Conservation (phyloP, 1,284 basidiomycete genomes). For the Xerocomus amazonicus region DNA sequence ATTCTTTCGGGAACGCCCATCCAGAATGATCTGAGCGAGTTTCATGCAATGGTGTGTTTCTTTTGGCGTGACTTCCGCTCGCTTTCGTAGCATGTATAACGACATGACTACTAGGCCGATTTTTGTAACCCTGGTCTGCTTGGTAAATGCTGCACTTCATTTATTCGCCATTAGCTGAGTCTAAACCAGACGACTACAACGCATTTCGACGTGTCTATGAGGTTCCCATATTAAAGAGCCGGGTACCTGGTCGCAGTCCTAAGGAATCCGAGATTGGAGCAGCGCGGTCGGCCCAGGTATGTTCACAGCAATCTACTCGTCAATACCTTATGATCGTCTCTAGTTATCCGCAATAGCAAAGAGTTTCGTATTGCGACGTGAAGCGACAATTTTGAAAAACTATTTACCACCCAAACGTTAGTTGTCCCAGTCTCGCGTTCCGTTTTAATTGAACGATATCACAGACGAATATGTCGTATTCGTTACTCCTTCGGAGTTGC, state of each 20-base stretch:
- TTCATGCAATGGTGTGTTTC: constrained; percentile 84
- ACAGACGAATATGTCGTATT: constrained; percentile 94
- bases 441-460: constrained; percentile 4
- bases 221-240: constrained; percentile 83
- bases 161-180: neutral
- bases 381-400: constrained; percentile 75
- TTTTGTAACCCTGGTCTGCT: constrained; percentile 93
- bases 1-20: constrained; percentile 97
- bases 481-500: constrained; percentile 77
- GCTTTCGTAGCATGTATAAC: neutral
- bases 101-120: constrained; percentile 57
- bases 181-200: constrained; percentile 58
- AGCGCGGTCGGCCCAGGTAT: constrained; percentile 68
- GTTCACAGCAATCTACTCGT: neutral
- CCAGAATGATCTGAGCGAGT: constrained; percentile 94
- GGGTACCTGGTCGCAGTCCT: constrained; percentile 69
- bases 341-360: constrained; percentile 77
- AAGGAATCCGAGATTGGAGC: constrained; percentile 77
- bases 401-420: constrained; percentile 89
- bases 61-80: neutral
- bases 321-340: neutral
- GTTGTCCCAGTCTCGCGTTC: constrained; percentile 20
- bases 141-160: constrained; percentile 42
- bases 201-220: constrained; percentile 84
- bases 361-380: constrained; percentile 89